Evolutionary conservation across 139 green algal genomes (phyloP).

Genomic region (Micractinium conductrix): DNA sequence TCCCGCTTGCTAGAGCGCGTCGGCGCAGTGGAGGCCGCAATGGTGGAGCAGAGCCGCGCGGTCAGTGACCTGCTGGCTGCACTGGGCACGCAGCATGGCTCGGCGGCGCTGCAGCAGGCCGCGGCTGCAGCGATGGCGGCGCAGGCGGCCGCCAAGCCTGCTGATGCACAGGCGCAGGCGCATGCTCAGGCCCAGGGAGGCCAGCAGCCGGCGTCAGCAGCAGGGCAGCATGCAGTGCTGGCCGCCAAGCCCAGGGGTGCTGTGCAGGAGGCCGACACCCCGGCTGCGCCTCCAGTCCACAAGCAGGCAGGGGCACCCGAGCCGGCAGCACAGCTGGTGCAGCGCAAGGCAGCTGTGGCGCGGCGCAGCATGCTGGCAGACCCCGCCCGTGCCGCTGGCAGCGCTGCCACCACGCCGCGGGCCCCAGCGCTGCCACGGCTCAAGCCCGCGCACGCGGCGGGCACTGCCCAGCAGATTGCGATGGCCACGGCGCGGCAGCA

Average conservation of each 20-base stretch:
- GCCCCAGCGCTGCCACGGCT: not conserved
- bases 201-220: not conserved
- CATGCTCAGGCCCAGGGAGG: not conserved
- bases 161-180: not conserved
- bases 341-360: not conserved
- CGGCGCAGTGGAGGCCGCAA: constrained; percentile 16
- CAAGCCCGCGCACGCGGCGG: not conserved
- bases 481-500: constrained; percentile 19
- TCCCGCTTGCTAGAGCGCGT: constrained; percentile 1
- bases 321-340: constrained; percentile 13
- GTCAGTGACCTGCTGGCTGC: constrained; percentile 21
- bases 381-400: not conserved
- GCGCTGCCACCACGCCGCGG: not conserved
- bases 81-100: constrained; percentile 16
- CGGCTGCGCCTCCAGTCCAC: not conserved
- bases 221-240: not conserved
- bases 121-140: not conserved
- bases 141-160: not conserved
- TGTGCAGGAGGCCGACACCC: not conserved
- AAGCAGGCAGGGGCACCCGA: not conserved
- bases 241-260: not conserved
- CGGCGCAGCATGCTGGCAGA: constrained; percentile 8
- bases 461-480: constrained; percentile 19
- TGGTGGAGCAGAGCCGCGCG: constrained; percentile 21
- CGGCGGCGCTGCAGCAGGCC: not conserved